Conservation (phyloP, 139 green algal genomes). For the Zygnema circumcarinatum region DNA sequence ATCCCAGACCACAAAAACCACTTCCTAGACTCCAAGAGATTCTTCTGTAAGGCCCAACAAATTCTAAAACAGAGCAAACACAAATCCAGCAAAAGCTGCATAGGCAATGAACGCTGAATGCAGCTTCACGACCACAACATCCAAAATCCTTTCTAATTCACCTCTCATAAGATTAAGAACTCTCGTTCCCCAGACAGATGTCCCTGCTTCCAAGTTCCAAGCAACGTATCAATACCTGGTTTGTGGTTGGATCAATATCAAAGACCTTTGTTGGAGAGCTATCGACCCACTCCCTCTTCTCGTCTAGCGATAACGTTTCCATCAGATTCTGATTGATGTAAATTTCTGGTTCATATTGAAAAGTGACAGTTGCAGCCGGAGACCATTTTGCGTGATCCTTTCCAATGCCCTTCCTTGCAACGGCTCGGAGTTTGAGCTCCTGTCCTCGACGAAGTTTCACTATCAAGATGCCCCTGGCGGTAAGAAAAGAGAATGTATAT, state of each 20-base stretch:
- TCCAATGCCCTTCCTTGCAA: conserved; percentile 75
- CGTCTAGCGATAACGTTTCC: conserved; percentile 73
- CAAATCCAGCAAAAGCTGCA: no score
- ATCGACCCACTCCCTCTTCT: conserved; percentile 80
- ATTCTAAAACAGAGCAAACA: no score
- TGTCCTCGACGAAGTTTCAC: conserved; percentile 89
- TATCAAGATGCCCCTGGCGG: conserved; percentile 76
- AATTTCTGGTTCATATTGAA: conserved; percentile 84
- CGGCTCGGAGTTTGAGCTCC: conserved; percentile 80
- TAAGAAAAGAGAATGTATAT: conserved; percentile 5
- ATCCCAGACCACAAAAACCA: no score
- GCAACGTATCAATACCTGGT: no score
- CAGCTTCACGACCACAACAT: no score
- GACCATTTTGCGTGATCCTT: conserved; percentile 99
- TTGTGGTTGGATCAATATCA: conserved; percentile 75
- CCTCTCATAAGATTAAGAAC: no score
- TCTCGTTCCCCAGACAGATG: no score
- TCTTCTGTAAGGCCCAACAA: no score
- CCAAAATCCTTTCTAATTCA: no score
- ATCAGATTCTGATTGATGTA: conserved; percentile 79
- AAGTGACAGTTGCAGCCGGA: conserved; percentile 87
- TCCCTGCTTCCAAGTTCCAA: no score
- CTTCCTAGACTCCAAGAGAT: no score
- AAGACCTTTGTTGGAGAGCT: conserved; percentile 81
- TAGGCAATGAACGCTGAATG: no score